Conservation (phyloP, 2,329 filamentous ascomycete species). For the Chaetomium globosum region DNA sequence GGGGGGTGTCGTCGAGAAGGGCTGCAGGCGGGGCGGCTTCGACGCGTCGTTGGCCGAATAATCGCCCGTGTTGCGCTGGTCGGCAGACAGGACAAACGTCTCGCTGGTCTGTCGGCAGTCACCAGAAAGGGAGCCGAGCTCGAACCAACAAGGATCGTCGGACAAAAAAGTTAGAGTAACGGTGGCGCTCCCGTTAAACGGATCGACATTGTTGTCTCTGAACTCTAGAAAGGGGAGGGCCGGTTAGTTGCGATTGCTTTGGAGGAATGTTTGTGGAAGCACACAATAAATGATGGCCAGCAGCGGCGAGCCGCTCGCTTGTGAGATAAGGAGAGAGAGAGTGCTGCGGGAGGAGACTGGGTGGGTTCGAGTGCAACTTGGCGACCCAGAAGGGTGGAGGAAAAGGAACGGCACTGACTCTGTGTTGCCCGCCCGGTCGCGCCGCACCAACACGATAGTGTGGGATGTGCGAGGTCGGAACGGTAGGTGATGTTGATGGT, state of each 20-base stretch:
- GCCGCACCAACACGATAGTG: slow-evolving; percentile 36
- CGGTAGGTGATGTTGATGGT: slow-evolving; percentile 36
- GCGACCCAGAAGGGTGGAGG: slow-evolving; percentile 8
- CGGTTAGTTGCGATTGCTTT: slow-evolving; percentile 24
- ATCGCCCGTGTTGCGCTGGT: slow-evolving; percentile 16
- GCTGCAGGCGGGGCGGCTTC: background rate
- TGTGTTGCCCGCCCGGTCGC: slow-evolving; percentile 26
- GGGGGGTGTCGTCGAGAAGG: slow-evolving; percentile 10
- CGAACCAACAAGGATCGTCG: slow-evolving; percentile 37
- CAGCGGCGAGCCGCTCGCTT: slow-evolving; percentile 12
- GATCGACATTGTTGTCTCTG: slow-evolving; percentile 27
- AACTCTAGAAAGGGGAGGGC: slow-evolving; percentile 31
- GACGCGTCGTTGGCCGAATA: too few species aligned
- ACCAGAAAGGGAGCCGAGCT: slow-evolving; percentile 28
- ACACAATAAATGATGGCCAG: slow-evolving; percentile 8
- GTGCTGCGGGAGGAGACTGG: background rate
- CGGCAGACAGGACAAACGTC: slow-evolving; percentile 29
- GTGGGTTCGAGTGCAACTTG: slow-evolving; percentile 16
- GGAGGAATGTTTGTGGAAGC: slow-evolving; percentile 12
- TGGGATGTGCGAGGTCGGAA: slow-evolving; percentile 32
- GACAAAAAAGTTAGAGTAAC: slow-evolving; percentile 34
- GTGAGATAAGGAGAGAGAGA: background rate
- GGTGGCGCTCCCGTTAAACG: slow-evolving; percentile 32
- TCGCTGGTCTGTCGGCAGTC: slow-evolving; percentile 33
- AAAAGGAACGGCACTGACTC: slow-evolving; percentile 34